Evolutionary conservation across 805 yeast species (phyloP), one percentile per base, ranked within the genome.

Genomic region (Cyberlindnera mrakii): DNA sequence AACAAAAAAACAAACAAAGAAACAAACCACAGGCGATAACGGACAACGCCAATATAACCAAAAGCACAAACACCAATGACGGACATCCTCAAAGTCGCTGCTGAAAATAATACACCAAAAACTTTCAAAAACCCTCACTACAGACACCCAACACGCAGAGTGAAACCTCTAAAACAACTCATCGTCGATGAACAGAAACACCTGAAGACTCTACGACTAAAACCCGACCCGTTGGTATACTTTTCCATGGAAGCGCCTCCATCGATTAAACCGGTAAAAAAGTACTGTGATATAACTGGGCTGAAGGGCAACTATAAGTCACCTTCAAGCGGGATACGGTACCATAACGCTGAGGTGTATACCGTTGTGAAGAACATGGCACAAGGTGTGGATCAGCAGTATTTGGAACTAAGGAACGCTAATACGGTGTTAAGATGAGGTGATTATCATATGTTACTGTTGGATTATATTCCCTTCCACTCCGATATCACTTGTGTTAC

Each of bases 251-350:
- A 77, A 25, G 95, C 96, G 0, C 96, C 96, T 3, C 98, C 98
- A 0, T 83, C 93, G 3, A 64, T 89, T 50, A 75, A 69, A 49
- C 98, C 98, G 0, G 67, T 72, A 15, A 87, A 83, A 65, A 82
- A 80, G 49, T 90, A 88, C 64, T 91, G 99, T 63, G 99, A 93
- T 59, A 80, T 91, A 38, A 91, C 98, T 0, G 99, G 99, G 0
- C 67, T 91, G 17, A 81, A 78, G 39, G 91, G 89, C 0, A 74
- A 66, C 27, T 91, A 91, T 68, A 81, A 76, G 57, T 73, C 82
- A 20, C 93, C 93, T 0, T 72, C 81, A 20, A 84, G 78, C 54
- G 83, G 84, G 34, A 66, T 91, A 41, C 70, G 96, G 43, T 91
- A 80, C 61, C 80, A 85, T 62, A 83, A 91, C 59, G 79, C 79